Evolutionary conservation across 2,329 filamentous ascomycete species (phyloP), one percentile per base, ranked within the genome.

Genomic region (Fusarium camptoceras): DNA sequence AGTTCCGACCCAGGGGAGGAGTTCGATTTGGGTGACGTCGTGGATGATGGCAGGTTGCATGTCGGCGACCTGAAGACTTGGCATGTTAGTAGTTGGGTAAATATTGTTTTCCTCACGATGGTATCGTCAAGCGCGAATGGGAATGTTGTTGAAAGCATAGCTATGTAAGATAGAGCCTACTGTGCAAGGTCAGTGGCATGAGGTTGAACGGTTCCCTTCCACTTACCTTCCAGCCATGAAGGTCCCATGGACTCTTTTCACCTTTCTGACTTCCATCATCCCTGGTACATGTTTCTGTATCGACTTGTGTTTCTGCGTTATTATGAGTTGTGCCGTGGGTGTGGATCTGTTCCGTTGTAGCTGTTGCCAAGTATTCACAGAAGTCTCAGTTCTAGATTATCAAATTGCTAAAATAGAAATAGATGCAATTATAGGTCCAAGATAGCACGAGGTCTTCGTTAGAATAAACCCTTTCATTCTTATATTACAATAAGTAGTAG

Each of bases 41-140:
- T 44, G 37, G 6, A 57, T 25, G 6, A 59, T 57, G 11, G 30
- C 44, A 0, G 51, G 51, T 3, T 59, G 57, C 3, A 57, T 47
- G 3, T 57, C 44, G 6, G 51, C 57, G 0, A 46, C 43, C 42
- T 46, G 5, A 18, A 5, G 16, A 5, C 8, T 25, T 9, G 22
- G 9, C 9, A 18, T n/a, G n/a, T n/a, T 14, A n/a, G 9, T 39
- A 8, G 14, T 5, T n/a, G 8, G 18, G 16, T n/a, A 10, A 18
- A 1, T 16, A 14, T 9, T 39, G 2, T n/a, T n/a, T n/a, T n/a
- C 18, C 37, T 39, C 25, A 56, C 49, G 6, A 60, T 50, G 0
- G 58, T 61, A 2, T 59, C 50, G 15, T 61, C 58, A 1, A 61
- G 30, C 1, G 54, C 58, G 10, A 59, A 61, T 1, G 59, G 6